Conservation (phyloP, 805 yeast genomes). For the Helenozyma rhizophorensis region DNA sequence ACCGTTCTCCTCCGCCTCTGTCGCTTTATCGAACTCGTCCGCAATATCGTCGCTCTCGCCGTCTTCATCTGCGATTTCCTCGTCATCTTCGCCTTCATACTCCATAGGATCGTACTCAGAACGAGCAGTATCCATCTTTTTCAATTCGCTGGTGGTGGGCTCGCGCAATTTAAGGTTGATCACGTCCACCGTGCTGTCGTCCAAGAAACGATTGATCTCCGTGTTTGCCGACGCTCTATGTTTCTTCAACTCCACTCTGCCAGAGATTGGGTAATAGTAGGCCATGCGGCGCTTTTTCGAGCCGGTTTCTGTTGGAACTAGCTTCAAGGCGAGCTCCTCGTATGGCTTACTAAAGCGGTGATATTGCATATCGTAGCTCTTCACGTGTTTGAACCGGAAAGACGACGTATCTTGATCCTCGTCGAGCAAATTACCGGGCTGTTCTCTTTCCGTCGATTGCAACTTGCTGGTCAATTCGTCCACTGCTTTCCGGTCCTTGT, state of each 20-base stretch:
- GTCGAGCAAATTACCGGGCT: conserved; percentile 35
- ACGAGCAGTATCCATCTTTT: conserved; percentile 62
- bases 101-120: conserved; percentile 75
- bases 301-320: conserved; percentile 34
- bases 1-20: conserved; percentile 19
- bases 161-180: conserved; percentile 64
- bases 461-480: conserved; percentile 22
- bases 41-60: conserved; percentile 21
- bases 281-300: conserved; percentile 50
- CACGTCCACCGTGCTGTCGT: conserved; percentile 55
- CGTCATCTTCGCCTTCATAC: conserved; percentile 61
- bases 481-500: conserved; percentile 22
- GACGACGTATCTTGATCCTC: conserved; percentile 37
- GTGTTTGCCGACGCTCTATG: conserved; percentile 65
- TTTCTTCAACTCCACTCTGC: conserved; percentile 77
- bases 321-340: conserved; percentile 68
- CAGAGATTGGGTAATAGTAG: conserved; percentile 71
- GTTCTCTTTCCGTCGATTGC: conserved; percentile 41
- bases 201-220: conserved; percentile 51
- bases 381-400: conserved; percentile 57
- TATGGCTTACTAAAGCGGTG: conserved; percentile 40
- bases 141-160: conserved; percentile 66
- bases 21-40: conserved; percentile 11
- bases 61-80: conserved; percentile 36
- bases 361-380: conserved; percentile 76